Percentiles rank a stretch among this genome's conserved stretches.
Conservation (phyloP, 2,329 filamentous ascomycete genomes). For the Calonectria crousiana region DNA sequence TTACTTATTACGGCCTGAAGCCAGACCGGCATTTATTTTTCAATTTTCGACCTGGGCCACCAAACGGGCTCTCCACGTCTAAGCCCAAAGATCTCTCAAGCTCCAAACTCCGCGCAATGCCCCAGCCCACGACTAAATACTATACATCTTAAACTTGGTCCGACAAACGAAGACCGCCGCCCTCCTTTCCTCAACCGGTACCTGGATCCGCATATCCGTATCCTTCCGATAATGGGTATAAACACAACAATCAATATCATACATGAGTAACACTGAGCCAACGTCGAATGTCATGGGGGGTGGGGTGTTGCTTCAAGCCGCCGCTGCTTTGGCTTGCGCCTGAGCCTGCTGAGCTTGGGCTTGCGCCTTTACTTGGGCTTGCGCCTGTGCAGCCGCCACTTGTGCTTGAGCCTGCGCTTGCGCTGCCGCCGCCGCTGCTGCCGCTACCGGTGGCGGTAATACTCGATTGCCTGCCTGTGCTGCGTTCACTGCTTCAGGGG, state of each 20-base stretch:
- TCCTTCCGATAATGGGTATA: constrained; percentile 41
- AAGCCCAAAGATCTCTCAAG: constrained; percentile 41
- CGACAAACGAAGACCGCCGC: constrained; percentile 26
- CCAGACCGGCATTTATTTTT: constrained; percentile 39
- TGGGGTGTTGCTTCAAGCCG: constrained; percentile 8
- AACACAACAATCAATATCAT: constrained; percentile 44
- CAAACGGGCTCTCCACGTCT: constrained; percentile 41
- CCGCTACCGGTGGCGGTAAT: constrained; percentile 41
- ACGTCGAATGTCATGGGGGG: background rate
- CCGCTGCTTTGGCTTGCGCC: constrained; percentile 35
- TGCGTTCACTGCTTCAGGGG: constrained; percentile 44
- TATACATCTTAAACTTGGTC: constrained; percentile 35
- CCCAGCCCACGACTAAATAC: constrained; percentile 44
- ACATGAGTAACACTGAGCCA: constrained; percentile 32
- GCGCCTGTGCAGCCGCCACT: constrained; percentile 44
- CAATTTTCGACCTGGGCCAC: constrained; percentile 41
- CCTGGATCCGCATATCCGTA: constrained; percentile 15
- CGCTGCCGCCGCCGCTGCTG: constrained; percentile 27
- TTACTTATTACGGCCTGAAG: constrained; percentile 28
- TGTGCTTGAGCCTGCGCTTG: constrained; percentile 29
- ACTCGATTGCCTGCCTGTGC: constrained; percentile 39
- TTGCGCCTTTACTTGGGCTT: constrained; percentile 36
- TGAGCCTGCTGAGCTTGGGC: constrained; percentile 39
- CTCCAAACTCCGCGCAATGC: constrained; percentile 55
- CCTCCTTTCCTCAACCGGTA: constrained; percentile 14